Percentiles rank a stretch among this genome's conserved stretches.
These are phyloP conservation scores for Colletotrichum paranaense DNA, from an alignment of 2,329 filamentous ascomycete genomes.

Conservation along the genomic window DNA sequence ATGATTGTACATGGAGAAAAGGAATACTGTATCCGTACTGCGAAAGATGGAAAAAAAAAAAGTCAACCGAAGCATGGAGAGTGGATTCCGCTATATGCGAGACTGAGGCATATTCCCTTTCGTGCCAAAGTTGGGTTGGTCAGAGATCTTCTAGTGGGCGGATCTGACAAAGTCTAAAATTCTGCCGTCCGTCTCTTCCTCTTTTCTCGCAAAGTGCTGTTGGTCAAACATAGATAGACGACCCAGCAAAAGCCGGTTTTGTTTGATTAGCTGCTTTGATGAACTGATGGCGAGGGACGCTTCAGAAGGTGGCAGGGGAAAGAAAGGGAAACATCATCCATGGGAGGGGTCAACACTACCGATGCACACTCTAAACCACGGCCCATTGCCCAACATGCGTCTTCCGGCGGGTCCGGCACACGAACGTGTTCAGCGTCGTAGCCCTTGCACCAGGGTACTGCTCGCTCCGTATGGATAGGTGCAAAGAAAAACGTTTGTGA, in stretches of 20 bases:
- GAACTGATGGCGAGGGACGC: background rate
- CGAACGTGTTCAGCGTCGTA: background rate
- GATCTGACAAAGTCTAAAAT: background rate
- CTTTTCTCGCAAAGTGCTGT: background rate
- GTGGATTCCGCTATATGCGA: background rate
- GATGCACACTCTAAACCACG: background rate
- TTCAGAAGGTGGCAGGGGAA: background rate
- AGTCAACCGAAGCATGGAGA: background rate
- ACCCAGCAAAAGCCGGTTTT: background rate
- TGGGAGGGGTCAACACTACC: background rate
- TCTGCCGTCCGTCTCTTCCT: background rate
- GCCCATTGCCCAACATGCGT: background rate
- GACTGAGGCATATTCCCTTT: background rate
- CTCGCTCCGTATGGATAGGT: background rate
- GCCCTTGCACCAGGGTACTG: constrained; percentile 12
- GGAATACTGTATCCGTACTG: background rate
- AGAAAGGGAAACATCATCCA: background rate
- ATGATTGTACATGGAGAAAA: background rate
- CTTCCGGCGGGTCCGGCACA: constrained; percentile 28
- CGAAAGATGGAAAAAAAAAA: background rate
- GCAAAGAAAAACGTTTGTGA: background rate
- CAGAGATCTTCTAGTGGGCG: background rate
- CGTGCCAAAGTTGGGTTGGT: background rate
- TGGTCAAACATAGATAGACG: background rate
- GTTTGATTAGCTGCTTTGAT: background rate